Evolutionary conservation across 176 grass and related monocot genomes (phyloP), one percentile per base, ranked within the genome.

Genomic region (Paspalum vaginatum): DNA sequence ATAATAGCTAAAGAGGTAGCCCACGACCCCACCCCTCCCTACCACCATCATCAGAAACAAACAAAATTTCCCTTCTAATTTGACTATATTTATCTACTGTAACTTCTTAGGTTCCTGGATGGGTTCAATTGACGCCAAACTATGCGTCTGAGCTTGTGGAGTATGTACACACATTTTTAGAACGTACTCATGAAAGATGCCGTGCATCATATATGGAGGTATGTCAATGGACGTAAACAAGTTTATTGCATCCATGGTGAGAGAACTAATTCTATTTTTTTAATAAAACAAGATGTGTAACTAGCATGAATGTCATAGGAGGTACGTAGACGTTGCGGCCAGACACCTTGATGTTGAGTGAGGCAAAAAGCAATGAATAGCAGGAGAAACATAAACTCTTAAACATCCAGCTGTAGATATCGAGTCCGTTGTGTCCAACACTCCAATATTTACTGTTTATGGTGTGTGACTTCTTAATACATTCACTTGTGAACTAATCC

Each of bases 121-220:
- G 96, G 96, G 90, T 91, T 75, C 92, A 89, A 22, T 79, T 98
- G 83, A 95, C 95, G 90, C 96, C 96, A 21, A 95, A 93, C 86
- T 98, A 98, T 88, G 92, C 92, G 27, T 86, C 81, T 87, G 96
- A 95, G 83, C 86, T 98, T 76, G 92, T 98, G 81, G 92, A 98
- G 71, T 98, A 93, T 79, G 92, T 98, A 41, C 90, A 68, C 68
- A 98, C 92, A 53, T 95, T 98, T 89, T 86, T 98, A 75, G 96
- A 98, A 76, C 95, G 95, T 82, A 87, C 96, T 38, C 84, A 95
- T 73, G 96, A 98, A 70, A 93, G 96, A 91, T 98, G 96, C 7
- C 88, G 96, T 57, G 88, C 96, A 64, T 95, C 92, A 70, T 98
- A 98, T 85, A 95, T 89, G 88, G 96, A 98, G 96, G 96, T 98